A percentile compares a stretch with the other conserved stretches of the same genome.
phyloP scores from a whole-genome alignment of 2,329 filamentous ascomycete genomes.

The Botrytis squamosa region DNA sequence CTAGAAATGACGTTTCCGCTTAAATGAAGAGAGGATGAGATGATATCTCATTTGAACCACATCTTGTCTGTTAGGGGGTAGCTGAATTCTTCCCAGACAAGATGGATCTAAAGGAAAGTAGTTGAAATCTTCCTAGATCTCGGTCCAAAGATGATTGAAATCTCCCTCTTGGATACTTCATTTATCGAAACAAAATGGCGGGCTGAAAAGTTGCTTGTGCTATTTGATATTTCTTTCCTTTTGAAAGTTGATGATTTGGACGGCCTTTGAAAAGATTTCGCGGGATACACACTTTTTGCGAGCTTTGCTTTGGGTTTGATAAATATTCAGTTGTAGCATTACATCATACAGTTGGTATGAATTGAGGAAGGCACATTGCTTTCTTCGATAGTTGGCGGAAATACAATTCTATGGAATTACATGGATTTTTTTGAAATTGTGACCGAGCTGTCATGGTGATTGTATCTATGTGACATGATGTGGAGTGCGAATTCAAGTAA shows the following conservation, averaged over 20 bases:
- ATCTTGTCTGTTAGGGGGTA: conserved; percentile 17
- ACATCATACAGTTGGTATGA: not conserved
- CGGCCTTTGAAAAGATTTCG: not conserved
- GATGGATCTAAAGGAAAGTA: conserved; percentile 16
- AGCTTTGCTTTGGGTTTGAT: not conserved
- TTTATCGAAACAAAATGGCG: conserved; percentile 11
- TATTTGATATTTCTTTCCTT: conserved; percentile 16
- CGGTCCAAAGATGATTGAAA: conserved; percentile 6
- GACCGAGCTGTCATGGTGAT: not conserved
- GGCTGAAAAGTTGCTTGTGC: conserved; percentile 20
- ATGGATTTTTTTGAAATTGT: not conserved
- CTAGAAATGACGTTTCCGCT: conserved; percentile 18
- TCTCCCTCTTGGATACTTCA: not conserved
- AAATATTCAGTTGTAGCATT: not conserved
- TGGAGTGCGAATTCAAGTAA: not conserved
- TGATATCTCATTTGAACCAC: not conserved
- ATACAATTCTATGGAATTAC: not conserved
- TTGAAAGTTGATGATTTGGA: not conserved
- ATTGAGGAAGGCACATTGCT: not conserved
- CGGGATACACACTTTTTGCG: conserved; percentile 4
- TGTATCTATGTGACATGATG: not conserved
- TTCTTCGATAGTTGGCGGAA: not conserved
- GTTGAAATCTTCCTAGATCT: conserved; percentile 17
- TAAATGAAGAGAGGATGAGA: conserved; percentile 14
- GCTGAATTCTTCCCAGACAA: conserved; percentile 18